Evolutionary conservation across 352 stramenopile species (phyloP).

Genomic region (Phytophthora syringae): DNA sequence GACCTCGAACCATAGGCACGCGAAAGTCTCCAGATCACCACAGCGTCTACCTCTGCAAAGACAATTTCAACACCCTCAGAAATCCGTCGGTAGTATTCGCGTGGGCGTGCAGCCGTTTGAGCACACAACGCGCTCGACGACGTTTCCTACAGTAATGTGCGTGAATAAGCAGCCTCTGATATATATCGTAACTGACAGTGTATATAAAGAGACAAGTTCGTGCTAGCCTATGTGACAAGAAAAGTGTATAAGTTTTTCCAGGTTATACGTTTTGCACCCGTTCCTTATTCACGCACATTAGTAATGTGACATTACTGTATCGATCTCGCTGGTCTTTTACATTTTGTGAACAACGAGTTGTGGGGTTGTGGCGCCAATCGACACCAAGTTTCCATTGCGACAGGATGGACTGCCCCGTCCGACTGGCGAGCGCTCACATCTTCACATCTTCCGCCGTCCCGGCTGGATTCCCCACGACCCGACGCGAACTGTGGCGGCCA

Average conservation of each 20-base stretch:
- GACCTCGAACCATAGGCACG: slow-evolving; percentile 1
- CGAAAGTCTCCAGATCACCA: not conserved
- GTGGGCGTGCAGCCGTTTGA: slow-evolving; percentile 5
- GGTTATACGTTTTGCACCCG: no score
- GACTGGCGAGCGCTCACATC: slow-evolving; percentile 14
- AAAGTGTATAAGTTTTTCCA: no score
- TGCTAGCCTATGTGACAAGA: no score
- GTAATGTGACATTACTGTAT: no score
- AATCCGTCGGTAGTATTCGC: slow-evolving; percentile 6
- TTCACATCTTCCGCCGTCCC: slow-evolving; percentile 23
- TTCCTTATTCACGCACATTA: no score
- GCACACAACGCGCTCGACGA: not conserved
- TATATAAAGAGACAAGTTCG: no score
- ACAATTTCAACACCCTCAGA: not conserved
- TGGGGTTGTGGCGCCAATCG: slow-evolving; percentile 10
- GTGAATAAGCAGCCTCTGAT: no score
- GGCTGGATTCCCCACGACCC: slow-evolving; percentile 5
- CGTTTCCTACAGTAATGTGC: slow-evolving; percentile 16
- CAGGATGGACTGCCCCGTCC: slow-evolving; percentile 8
- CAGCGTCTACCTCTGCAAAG: not conserved
- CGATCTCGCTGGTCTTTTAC: no score
- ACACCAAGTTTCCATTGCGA: slow-evolving; percentile 22
- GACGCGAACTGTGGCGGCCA: not conserved
- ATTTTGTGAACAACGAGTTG: slow-evolving; percentile 9
- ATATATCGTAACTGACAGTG: no score